Evolutionary conservation across 352 stramenopile species (phyloP).

Genomic region (Blastocystis sp.): DNA sequence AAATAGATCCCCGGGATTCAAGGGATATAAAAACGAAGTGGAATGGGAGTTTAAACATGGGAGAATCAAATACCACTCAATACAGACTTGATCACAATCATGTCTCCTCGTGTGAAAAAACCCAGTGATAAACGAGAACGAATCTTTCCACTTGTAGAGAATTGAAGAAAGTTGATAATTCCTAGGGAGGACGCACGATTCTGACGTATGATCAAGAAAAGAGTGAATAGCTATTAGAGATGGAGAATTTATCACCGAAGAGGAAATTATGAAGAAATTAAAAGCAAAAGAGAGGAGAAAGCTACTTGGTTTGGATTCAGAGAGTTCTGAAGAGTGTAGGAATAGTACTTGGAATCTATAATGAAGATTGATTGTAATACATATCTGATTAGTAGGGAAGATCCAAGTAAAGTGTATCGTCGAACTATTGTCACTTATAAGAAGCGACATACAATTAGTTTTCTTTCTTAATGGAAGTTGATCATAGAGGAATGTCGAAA

Average conservation of each 20-base stretch:
- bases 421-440: slow-evolving; percentile 19
- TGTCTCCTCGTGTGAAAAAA: no score
- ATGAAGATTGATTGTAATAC: not conserved
- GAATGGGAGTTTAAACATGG: not conserved
- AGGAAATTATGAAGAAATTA: not conserved
- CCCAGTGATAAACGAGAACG: no score
- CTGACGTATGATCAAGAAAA: not conserved
- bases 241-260: not conserved
- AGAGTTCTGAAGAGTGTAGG: slow-evolving; percentile 39
- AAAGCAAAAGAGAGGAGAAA: not conserved
- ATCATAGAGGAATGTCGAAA: slow-evolving; percentile 40
- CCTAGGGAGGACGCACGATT: not conserved
- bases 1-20: not conserved
- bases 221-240: not conserved
- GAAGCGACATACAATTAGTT: slow-evolving; percentile 1
- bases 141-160: not conserved
- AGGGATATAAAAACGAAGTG: not conserved
- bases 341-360: not conserved
- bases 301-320: not conserved
- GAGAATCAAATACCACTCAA: no score
- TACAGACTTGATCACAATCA: no score
- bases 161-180: not conserved
- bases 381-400: not conserved
- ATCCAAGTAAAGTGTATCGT: not conserved
- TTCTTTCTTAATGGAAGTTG: not conserved